Base-by-base conservation (phyloP, 2,329 filamentous ascomycete genomes). In the Fonsecaea multimorphosa region DNA sequence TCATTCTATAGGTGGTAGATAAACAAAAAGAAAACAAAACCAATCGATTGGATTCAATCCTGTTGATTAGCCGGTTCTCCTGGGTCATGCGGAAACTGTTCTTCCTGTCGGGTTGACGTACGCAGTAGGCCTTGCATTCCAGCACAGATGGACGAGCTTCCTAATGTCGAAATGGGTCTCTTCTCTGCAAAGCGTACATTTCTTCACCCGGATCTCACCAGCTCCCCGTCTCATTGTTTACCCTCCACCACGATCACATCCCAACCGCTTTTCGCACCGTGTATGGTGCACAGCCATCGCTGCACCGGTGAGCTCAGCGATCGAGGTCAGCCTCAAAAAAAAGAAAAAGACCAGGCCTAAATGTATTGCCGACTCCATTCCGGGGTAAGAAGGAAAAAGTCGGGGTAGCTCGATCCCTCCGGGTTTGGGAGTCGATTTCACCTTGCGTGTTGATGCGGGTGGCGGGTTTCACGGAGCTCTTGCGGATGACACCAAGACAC, bases 381-480 rank as follows among this genome's bases (percentile, higher is more conserved):
- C 56, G 56, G 56, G 56, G 56, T 58, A 27, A 3, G 8, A 31
- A 49, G 40, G 56, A 16, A 58, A 44, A 58, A 34, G 24, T 58
- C 56, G 56, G 56, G 56, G 40, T 58, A 49, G 44, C 29, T 58
- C 38, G 24, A 51, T 49, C 7, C 44, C 44, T 49, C 22, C 44
- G 9, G 44, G n/a, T 8, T 22, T 46, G 19, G 40, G n/a, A 22
- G 40, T 19, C n/a, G 1, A 8, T 19, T 22, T 7, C 19, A n/a
- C n/a, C n/a, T n/a, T n/a, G n/a, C n/a, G n/a, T n/a, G n/a, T n/a
- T n/a, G n/a, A n/a, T n/a, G n/a, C n/a, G n/a, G n/a, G n/a, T n/a
- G n/a, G n/a, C n/a, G n/a, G n/a, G n/a, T n/a, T 31, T 31, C 29
- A 31, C 29, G 29, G 29, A 8, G 29, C 3, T 8, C 29, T 8